Conservation (phyloP, 345 rosid genomes). For the Hevea brasiliensis region DNA sequence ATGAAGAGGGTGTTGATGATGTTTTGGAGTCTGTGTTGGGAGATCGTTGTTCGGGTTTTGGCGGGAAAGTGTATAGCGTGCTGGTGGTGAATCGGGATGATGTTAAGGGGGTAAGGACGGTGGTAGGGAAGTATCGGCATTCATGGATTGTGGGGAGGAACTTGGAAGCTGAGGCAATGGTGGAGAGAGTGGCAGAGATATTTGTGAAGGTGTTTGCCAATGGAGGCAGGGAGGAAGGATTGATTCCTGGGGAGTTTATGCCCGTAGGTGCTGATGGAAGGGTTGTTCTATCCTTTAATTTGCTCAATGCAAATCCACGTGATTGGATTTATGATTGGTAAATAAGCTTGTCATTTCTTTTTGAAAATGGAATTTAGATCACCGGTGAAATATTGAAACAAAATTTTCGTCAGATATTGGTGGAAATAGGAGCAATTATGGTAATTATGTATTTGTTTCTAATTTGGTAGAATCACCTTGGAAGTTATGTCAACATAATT, state of each 20-base stretch:
- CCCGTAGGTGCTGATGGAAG: slow-evolving; percentile 94
- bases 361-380: not conserved
- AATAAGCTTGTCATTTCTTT: slow-evolving; percentile 5
- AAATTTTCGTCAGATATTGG: not conserved
- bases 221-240: slow-evolving; percentile 76
- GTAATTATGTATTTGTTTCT: not conserved
- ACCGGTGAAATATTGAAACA: not conserved
- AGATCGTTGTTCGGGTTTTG: slow-evolving; percentile 35
- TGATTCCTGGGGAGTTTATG: slow-evolving; percentile 80
- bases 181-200: slow-evolving; percentile 58
- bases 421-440: not conserved
- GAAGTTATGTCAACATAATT: not conserved
- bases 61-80: slow-evolving; percentile 51
- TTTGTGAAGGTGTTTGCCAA: slow-evolving; percentile 74
- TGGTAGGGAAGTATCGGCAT: slow-evolving; percentile 83
- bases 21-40: slow-evolving; percentile 45
- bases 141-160: slow-evolving; percentile 74
- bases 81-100: slow-evolving; percentile 48
- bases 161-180: slow-evolving; percentile 40
- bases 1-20: slow-evolving; percentile 60
- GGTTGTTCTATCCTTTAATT: slow-evolving; percentile 78
- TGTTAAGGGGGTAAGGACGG: slow-evolving; percentile 45
- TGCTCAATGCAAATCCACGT: slow-evolving; percentile 77
- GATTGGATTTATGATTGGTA: slow-evolving; percentile 94
- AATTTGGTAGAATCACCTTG: not conserved